Conservation (phyloP, 1,139 yeast species). For the Zhuliangozyma blackwelliae region DNA sequence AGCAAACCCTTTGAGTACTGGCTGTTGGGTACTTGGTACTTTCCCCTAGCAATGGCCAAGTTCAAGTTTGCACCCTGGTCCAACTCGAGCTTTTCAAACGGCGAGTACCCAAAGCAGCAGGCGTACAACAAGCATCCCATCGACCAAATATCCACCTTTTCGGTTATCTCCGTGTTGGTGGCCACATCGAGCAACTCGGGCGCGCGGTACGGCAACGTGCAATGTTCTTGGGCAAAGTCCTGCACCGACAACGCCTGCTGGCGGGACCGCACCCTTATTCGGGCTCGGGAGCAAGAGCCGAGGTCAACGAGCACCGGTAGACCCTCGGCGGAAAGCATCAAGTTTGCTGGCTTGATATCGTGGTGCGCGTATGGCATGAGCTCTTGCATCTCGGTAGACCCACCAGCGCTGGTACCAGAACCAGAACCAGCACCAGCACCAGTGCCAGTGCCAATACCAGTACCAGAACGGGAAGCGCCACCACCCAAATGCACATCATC, state of each 20-base stretch:
- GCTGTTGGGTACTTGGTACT: conserved; percentile 55
- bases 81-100: conserved; percentile 80
- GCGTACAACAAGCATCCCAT: conserved; percentile 81
- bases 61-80: conserved; percentile 79
- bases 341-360: conserved; percentile 85
- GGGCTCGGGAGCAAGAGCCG: conserved; percentile 73
- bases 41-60: conserved; percentile 72
- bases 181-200: conserved; percentile 84
- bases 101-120: conserved; percentile 73
- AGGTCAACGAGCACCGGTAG: conserved; percentile 78
- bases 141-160: conserved; percentile 85
- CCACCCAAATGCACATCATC: conserved; percentile 3
- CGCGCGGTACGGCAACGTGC: conserved; percentile 84
- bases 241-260: conserved; percentile 74
- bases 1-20: conserved; percentile 54
- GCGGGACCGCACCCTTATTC: conserved; percentile 50
- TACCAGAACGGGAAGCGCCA: conserved; percentile 4
- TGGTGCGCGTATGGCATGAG: conserved; percentile 75
- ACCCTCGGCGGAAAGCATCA: conserved; percentile 73
- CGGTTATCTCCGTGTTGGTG: conserved; percentile 59
- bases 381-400: conserved; percentile 50
- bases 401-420: conserved; percentile 6
- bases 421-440: conserved; percentile 9
- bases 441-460: conserved; percentile 6
- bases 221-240: conserved; percentile 80